Evolutionary conservation across 2,329 filamentous ascomycete species (phyloP), one percentile per base, ranked within the genome.

Genomic region (Aspergillus melleus): DNA sequence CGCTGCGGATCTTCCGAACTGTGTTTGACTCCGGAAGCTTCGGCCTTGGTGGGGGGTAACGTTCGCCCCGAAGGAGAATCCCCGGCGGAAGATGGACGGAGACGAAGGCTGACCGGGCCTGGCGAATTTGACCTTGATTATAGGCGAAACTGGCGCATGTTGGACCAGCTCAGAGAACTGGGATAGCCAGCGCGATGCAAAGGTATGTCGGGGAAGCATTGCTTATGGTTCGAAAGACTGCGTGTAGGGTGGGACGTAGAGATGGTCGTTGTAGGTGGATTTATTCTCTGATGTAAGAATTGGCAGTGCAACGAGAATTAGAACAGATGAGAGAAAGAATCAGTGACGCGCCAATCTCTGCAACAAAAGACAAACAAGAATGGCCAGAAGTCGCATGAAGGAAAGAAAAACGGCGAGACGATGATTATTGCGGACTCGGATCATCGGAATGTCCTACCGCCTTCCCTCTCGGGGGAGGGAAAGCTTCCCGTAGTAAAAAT

Each of bases 171-270:
- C 50, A 11, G 59, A 47, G n/a, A 64, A 52, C 14, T 65, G 65
- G 32, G 64, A 62, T 54, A 69, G 50, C 70, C 66, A 70, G 59
- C 64, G 65, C n/a, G 65, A 59, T 30, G 66, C 42, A 20, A 57
- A 55, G n/a, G 55, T 24, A 20, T 55, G 50, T 32, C 53, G 61
- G 19, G 62, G 55, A 26, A 53, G 49, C 64, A 66, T 66, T 42
- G 29, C 5, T 47, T 49, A 29, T 26, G 16, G 16, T n/a, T 16
- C 8, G 6, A 42, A n/a, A 6, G 26, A 9, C 26, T 29, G 26
- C 26, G 26, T 29, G 8, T 29, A 5, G 24, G 24, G 26, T 29
- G 1, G 8, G 8, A 29, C 8, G 8, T 9, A 2, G 2, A 29
- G 6, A 29, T 29, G 26, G 26, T 29, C 6, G 26, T 29, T 8